phyloP scores from a whole-genome alignment of 306 rosid genomes.

The Begonia masoniana region DNA sequence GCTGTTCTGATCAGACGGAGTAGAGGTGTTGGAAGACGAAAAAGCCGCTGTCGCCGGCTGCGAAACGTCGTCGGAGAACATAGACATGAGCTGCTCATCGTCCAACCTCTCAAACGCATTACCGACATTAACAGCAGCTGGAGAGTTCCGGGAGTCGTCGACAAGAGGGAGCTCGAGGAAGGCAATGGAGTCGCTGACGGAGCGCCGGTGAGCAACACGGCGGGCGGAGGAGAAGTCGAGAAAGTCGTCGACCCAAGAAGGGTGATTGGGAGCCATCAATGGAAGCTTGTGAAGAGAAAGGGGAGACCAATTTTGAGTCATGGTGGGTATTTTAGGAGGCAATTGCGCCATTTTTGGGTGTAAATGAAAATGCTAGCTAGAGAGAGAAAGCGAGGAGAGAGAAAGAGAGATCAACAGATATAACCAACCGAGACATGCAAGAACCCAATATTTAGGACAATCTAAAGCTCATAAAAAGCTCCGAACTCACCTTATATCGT shows the following conservation, averaged over 20 bases:
- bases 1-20: constrained; percentile 78
- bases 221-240: constrained; percentile 72
- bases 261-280: constrained; percentile 20
- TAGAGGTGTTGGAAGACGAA: constrained; percentile 43
- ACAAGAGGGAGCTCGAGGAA: constrained; percentile 45
- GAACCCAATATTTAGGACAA: constrained; percentile 4
- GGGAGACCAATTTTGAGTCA: constrained; percentile 65
- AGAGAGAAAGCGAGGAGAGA: constrained; percentile 8
- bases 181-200: constrained; percentile 74
- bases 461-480: constrained; percentile 10
- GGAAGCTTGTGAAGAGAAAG: constrained; percentile 28
- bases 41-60: constrained; percentile 23
- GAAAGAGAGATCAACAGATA: not conserved
- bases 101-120: constrained; percentile 51
- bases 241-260: constrained; percentile 68
- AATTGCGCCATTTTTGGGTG: constrained; percentile 65
- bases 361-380: constrained; percentile 6
- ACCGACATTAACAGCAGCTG: constrained; percentile 7
- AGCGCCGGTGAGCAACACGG: constrained; percentile 59
- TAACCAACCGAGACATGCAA: constrained; percentile 2
- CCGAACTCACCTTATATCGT: too few species aligned
- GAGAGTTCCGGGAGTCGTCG: constrained; percentile 23
- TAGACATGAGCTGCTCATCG: constrained; percentile 76
- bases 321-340: constrained; percentile 84
- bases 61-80: constrained; percentile 62